Base-by-base conservation (phyloP, 768 basidiomycete species). In the Mycena floridula region DNA sequence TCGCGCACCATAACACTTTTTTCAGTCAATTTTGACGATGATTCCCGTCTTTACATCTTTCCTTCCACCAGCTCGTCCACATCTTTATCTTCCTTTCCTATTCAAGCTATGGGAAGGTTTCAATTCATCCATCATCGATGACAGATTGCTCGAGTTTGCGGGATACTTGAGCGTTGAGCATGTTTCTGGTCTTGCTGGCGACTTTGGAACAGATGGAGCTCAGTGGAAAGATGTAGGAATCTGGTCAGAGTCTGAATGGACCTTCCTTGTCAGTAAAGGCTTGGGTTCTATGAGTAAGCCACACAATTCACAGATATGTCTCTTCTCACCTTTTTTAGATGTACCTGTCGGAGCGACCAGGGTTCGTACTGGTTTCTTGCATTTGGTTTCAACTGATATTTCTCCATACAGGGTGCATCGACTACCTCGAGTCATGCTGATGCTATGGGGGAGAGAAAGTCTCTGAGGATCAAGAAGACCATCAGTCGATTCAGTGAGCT, bases 161-260 rank as follows among this genome's bases (percentile, higher is more conserved):
- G 85, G 82, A 27, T 71, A 79, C 23, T 62, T 91, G 20, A 70
- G 85, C 0, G 82, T 86, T 59, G 82, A 86, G 54, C 82, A 89
- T 54, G 71, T 83, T 20, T 62, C 77, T 18, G 82, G 83, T 16
- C 63, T 70, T 18, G 58, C 59, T 28, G 76, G 78, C n/a, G 68
- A 67, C 36, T 70, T 65, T n/a, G 80, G 75, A 7, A 61, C 62
- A 40, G 74, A 79, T 52, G 77, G 74, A 40, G 74, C 80, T 7
- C 63, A 67, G 45, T 85, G 82, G 81, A 85, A 83, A 59, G 87
- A 89, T 52, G 76, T 97, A 26, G 94, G 94, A 11, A 93, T 98
- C 44, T 93, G 91, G 78, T 82, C 78, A 4, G 77, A 89, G 46
- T 69, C 77, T 35, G 82, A 97, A 61, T 97, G 91, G 82, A 79